Conservation (phyloP, 2,329 filamentous ascomycete species). For the Penicillium oxalicum region DNA sequence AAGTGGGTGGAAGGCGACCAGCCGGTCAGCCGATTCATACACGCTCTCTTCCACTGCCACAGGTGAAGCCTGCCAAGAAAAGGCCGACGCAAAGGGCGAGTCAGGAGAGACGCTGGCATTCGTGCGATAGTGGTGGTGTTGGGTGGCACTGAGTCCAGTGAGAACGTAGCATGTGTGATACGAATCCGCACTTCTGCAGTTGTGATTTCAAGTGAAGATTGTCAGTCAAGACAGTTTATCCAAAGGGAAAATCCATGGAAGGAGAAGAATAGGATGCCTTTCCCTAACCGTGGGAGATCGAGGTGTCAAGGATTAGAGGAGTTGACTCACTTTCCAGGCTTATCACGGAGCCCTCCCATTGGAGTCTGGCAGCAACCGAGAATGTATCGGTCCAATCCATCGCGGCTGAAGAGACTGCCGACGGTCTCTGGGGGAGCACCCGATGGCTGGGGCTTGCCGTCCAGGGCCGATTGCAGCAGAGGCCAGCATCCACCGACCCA, state of each 20-base stretch:
- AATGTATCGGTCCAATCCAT: slow-evolving; percentile 84
- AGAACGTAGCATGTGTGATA: slow-evolving; percentile 94
- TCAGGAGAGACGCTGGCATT: slow-evolving; percentile 27
- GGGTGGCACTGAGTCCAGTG: slow-evolving; percentile 73
- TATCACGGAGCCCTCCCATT: slow-evolving; percentile 81
- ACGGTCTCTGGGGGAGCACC: slow-evolving; percentile 18
- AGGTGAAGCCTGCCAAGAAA: slow-evolving; percentile 37
- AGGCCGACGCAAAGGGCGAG: slow-evolving; percentile 30
- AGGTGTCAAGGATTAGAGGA: no score
- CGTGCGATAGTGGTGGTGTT: slow-evolving; percentile 56
- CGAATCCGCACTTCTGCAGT: slow-evolving; percentile 64
- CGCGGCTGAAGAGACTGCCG: slow-evolving; percentile 62
- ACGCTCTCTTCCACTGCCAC: slow-evolving; percentile 47
- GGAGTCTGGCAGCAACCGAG: slow-evolving; percentile 77
- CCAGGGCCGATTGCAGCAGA: slow-evolving; percentile 72
- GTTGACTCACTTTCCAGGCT: slow-evolving; percentile 72
- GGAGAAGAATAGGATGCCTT: neutral
- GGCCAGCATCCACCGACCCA: slow-evolving; percentile 97
- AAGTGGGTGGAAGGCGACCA: slow-evolving; percentile 71
- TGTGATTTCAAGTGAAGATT: no score
- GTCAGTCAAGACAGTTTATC: no score
- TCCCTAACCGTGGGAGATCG: no score
- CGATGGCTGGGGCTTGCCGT: slow-evolving; percentile 41
- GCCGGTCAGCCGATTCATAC: slow-evolving; percentile 64
- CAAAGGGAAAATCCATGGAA: neutral